Percentiles rank a stretch among this genome's conserved stretches.
Evolutionary conservation across 352 stramenopile genomes (phyloP).

Genomic region (Achlya hypogyna): DNA sequence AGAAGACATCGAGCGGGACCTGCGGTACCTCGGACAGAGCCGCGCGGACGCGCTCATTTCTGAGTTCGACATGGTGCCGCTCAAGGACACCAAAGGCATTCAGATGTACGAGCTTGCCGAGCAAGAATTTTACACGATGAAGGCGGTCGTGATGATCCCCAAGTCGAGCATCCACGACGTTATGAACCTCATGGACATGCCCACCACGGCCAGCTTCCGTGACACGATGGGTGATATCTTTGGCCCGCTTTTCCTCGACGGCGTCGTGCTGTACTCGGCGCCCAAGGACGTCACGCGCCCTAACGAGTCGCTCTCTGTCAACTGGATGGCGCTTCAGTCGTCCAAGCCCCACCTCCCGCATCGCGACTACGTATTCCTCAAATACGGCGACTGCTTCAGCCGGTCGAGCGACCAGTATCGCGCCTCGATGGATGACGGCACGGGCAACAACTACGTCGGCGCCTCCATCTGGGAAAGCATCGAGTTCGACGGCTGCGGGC

Average conservation of each 20-base stretch:
- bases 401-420: slow-evolving; percentile 36
- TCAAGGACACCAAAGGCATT: slow-evolving; percentile 61
- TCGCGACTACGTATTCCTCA: slow-evolving; percentile 81
- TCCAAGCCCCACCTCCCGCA: slow-evolving; percentile 77
- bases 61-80: slow-evolving; percentile 64
- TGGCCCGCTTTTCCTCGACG: slow-evolving; percentile 73
- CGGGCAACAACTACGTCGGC: slow-evolving; percentile 50
- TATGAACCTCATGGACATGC: slow-evolving; percentile 74
- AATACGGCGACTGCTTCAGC: slow-evolving; percentile 71
- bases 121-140: slow-evolving; percentile 84
- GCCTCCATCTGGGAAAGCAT: slow-evolving; percentile 81
- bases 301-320: slow-evolving; percentile 65
- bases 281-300: slow-evolving; percentile 38
- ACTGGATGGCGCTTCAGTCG: slow-evolving; percentile 72
- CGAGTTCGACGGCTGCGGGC: slow-evolving; percentile 65
- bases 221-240: slow-evolving; percentile 79
- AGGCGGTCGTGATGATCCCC: slow-evolving; percentile 51
- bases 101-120: slow-evolving; percentile 71
- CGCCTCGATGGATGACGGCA: slow-evolving; percentile 24
- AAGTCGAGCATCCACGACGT: slow-evolving; percentile 65
- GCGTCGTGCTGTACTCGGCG: slow-evolving; percentile 56
- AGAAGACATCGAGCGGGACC: slow-evolving; percentile 71
- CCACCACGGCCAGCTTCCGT: slow-evolving; percentile 47
- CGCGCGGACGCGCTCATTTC: slow-evolving; percentile 70
- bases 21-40: slow-evolving; percentile 76